Evolutionary conservation across 2,329 filamentous ascomycete species (phyloP).

Genomic region (Ustulina deusta): DNA sequence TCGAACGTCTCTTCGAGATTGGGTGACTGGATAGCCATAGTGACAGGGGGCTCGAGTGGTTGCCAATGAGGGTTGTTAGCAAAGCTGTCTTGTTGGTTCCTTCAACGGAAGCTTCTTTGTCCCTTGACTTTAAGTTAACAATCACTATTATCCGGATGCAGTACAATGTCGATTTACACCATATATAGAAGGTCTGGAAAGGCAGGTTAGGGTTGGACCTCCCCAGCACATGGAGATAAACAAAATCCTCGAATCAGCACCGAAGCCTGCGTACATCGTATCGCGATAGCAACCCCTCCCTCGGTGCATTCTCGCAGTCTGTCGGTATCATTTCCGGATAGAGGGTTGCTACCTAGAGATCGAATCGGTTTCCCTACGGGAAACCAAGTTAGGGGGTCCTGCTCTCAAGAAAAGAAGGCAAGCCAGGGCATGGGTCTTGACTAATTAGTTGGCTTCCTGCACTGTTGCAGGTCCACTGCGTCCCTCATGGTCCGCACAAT

Average conservation of each 20-base stretch:
- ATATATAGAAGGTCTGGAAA: constrained; percentile 41
- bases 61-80: background rate
- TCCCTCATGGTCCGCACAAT: constrained; percentile 4
- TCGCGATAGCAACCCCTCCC: constrained; percentile 36
- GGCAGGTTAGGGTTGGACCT: constrained; percentile 13
- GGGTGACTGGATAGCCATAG: constrained; percentile 34
- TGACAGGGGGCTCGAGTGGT: constrained; percentile 18
- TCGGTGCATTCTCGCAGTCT: constrained; percentile 49
- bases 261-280: background rate
- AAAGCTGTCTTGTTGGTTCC: constrained; percentile 14
- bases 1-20: constrained; percentile 42
- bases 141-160: constrained; percentile 12
- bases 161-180: constrained; percentile 18
- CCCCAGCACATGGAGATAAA: constrained; percentile 16
- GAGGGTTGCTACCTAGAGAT: constrained; percentile 25
- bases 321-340: constrained; percentile 41
- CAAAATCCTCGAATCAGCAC: constrained; percentile 32
- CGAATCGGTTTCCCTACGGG: constrained; percentile 2
- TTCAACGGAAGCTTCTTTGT: constrained; percentile 4
- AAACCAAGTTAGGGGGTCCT: constrained; percentile 12
- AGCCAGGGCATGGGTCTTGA: constrained; percentile 13
- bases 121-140: constrained; percentile 19
- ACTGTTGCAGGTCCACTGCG: constrained; percentile 4
- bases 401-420: background rate
- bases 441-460: background rate